Percentiles rank a stretch among this genome's conserved stretches.
These are phyloP conservation scores for Termitomyces sp. DNA, from an alignment of 1,284 basidiomycete species.

Conservation along the genomic window DNA sequence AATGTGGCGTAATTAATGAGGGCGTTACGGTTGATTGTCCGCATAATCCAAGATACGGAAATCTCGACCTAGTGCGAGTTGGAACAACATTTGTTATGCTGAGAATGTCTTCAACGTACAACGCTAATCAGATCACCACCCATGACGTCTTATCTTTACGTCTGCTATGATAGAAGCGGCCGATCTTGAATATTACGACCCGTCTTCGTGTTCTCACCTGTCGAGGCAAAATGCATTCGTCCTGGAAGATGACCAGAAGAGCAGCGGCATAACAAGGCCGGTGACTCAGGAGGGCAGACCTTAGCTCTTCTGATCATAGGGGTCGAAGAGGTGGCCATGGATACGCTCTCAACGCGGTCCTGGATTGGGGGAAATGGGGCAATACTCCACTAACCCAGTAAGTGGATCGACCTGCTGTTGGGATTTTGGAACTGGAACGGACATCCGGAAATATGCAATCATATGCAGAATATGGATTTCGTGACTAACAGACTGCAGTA, in stretches of 20 bases:
- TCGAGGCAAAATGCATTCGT: background rate
- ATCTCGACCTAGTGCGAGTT: background rate
- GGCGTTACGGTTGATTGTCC: background rate
- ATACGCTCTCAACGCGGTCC: background rate
- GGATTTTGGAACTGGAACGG: background rate
- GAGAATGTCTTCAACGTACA: background rate
- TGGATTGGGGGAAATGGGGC: background rate
- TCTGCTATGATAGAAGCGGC: background rate
- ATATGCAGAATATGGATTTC: too few relatives aligned
- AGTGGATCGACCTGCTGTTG: background rate
- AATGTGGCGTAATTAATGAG: background rate
- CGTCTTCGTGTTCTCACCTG: background rate
- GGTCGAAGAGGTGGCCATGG: background rate
- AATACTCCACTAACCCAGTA: background rate
- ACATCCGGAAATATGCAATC: too few relatives aligned
- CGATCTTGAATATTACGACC: background rate
- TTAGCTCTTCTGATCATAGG: background rate
- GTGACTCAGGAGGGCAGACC: background rate
- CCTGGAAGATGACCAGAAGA: background rate
- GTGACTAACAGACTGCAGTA: too few relatives aligned
- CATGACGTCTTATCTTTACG: background rate
- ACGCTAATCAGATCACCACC: background rate
- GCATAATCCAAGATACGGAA: background rate
- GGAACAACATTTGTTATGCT: background rate
- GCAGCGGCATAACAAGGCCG: too few relatives aligned